A percentile compares a stretch with the other conserved stretches of the same genome.
Conservation (phyloP, 129 eudicot genomes). For the Chrysanthemum seticuspe region DNA sequence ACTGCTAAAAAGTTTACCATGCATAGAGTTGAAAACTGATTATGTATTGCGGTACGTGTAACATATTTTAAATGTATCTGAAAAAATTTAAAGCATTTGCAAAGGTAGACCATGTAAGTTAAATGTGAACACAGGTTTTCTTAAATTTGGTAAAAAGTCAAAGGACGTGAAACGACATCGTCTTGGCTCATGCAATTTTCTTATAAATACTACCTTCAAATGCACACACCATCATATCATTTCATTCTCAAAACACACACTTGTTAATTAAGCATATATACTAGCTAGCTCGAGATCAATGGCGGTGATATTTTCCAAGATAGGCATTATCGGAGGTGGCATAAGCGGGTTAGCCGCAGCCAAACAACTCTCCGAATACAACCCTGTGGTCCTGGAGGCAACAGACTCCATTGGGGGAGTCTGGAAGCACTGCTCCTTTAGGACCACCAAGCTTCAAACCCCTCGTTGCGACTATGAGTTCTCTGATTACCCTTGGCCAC, state of each 20-base stretch:
- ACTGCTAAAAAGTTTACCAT: too few species aligned
- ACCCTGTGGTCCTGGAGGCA: conserved; percentile 85
- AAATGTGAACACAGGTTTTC: conserved; percentile 18
- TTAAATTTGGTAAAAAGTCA: conserved; percentile 27
- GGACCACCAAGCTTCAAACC: conserved; percentile 84
- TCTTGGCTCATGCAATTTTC: conserved; percentile 3
- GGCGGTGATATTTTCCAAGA: conserved; percentile 48
- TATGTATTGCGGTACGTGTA: too few species aligned
- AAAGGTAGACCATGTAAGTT: neutral
- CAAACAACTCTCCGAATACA: conserved; percentile 66
- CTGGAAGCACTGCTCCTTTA: conserved; percentile 78
- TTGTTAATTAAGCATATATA: neutral
- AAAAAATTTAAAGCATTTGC: too few species aligned
- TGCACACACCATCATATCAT: conserved; percentile 7
- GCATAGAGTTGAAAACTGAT: too few species aligned
- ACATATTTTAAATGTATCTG: too few species aligned
- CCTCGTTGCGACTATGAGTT: conserved; percentile 97
- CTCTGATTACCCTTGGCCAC: conserved; percentile 92
- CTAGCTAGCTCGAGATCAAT: neutral
- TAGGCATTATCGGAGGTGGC: conserved; percentile 92
- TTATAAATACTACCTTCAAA: conserved; percentile 29
- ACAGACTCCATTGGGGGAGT: conserved; percentile 87
- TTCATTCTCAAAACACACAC: neutral
- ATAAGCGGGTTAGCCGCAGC: conserved; percentile 97
- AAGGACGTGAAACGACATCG: neutral